Evolutionary conservation across 257 asterid genomes (phyloP).

Genomic region (Fraxinus quadrangulata): DNA sequence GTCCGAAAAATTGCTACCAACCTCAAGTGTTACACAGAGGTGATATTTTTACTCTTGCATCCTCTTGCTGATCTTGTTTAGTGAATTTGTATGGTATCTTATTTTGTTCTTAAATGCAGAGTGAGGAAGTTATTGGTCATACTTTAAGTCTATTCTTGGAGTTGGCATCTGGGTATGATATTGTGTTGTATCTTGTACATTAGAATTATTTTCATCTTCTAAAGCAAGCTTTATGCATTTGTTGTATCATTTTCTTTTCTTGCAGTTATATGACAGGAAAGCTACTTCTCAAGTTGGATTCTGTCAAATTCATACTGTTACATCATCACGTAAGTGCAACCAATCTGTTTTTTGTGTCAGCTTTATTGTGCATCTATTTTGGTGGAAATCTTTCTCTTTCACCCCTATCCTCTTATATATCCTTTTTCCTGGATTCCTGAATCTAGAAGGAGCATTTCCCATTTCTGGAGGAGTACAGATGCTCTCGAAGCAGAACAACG

Average conservation of each 20-base stretch:
- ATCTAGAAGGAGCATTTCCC: conserved; percentile 90
- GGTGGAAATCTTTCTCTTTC: conserved; percentile 18
- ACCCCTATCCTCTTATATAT: conserved; percentile 15
- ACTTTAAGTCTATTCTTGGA: conserved; percentile 88
- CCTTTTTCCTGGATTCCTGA: conserved; percentile 22
- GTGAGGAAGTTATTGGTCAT: conserved; percentile 88
- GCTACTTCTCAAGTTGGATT: conserved; percentile 90
- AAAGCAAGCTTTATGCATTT: neutral
- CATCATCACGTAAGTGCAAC: conserved; percentile 65
- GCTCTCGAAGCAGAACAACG: conserved; percentile 93
- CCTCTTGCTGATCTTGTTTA: conserved; percentile 23
- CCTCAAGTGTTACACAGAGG: conserved; percentile 92
- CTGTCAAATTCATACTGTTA: conserved; percentile 85
- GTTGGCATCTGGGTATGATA: conserved; percentile 90
- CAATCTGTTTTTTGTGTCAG: neutral
- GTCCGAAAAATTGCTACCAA: conserved; percentile 85
- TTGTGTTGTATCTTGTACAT: conserved; percentile 6
- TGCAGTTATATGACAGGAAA: conserved; percentile 95
- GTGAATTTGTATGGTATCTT: conserved; percentile 25
- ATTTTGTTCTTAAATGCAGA: conserved; percentile 42
- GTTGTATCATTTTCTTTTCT: conserved; percentile 28
- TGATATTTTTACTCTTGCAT: conserved; percentile 27
- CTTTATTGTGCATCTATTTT: conserved; percentile 15
- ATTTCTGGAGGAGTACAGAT: conserved; percentile 76
- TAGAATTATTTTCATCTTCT: conserved; percentile 15